These are phyloP conservation scores for Castanospermum australe DNA, from an alignment of 306 rosid genomes.

Conservation along the genomic window DNA sequence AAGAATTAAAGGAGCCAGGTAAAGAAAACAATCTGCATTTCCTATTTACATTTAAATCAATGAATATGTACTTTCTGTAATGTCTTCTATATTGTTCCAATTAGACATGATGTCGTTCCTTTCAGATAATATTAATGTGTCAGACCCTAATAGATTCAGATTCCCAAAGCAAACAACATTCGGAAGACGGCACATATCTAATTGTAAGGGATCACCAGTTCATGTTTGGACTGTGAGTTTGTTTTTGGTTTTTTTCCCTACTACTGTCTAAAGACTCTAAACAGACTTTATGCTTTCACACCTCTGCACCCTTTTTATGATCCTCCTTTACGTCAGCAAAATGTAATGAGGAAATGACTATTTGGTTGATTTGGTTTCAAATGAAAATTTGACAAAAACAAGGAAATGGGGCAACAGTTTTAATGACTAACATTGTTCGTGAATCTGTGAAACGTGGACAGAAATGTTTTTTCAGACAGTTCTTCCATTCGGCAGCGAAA, in stretches of 20 bases:
- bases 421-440: neutral
- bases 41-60: no score
- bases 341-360: neutral
- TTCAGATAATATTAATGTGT: neutral
- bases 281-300: neutral
- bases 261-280: neutral
- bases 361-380: neutral
- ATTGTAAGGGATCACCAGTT: neutral
- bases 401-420: neutral
- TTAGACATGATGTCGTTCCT: neutral
- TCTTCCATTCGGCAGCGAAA: slow-evolving; percentile 14
- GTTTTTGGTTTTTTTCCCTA: no score
- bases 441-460: slow-evolving; percentile 3
- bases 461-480: slow-evolving; percentile 21
- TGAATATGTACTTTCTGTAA: no score
- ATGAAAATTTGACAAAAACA: neutral
- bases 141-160: slow-evolving; percentile 18
- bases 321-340: neutral
- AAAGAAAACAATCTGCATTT: no score
- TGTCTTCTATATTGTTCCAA: no score
- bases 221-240: slow-evolving; percentile 5
- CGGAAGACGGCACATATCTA: slow-evolving; percentile 15
- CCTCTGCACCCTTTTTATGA: neutral
- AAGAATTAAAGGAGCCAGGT: no score
- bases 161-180: slow-evolving; percentile 7